phyloP scores from a whole-genome alignment of 345 rosid genomes.

The Salix exigua region DNA sequence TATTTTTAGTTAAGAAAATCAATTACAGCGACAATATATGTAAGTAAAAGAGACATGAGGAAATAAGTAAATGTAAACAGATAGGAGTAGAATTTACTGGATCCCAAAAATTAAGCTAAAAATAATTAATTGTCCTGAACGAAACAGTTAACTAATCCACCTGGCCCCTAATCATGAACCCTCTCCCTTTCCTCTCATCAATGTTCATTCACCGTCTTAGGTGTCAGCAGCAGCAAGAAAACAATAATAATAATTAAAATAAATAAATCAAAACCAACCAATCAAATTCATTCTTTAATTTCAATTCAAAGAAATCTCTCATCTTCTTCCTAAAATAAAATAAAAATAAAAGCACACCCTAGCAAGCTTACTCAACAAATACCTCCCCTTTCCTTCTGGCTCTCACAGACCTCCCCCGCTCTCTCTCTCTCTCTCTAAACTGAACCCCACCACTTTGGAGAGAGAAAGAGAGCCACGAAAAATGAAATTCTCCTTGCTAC shows the following conservation, averaged over 20 bases:
- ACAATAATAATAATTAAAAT: background rate
- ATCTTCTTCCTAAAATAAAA: slow-evolving; percentile 11
- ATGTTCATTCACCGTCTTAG: background rate
- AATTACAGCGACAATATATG: background rate
- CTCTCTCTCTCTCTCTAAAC: too few relatives aligned
- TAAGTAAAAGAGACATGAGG: background rate
- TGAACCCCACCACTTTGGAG: background rate
- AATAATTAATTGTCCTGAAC: slow-evolving; percentile 9
- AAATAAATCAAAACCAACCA: background rate
- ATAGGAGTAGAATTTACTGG: background rate
- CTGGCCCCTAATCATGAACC: slow-evolving; percentile 14
- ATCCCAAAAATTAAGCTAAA: background rate
- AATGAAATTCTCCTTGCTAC: slow-evolving; percentile 84
- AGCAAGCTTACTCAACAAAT: slow-evolving; percentile 4
- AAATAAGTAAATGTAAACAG: background rate
- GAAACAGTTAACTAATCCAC: background rate
- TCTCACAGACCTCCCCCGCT: background rate
- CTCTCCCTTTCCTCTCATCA: background rate
- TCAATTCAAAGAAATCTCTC: slow-evolving; percentile 31
- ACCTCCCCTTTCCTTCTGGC: background rate
- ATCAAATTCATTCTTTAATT: slow-evolving; percentile 19
- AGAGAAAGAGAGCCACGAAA: background rate
- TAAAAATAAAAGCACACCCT: background rate
- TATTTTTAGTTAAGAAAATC: background rate
- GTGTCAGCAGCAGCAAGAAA: background rate